Percentiles rank a stretch among this genome's conserved stretches.
Conservation (phyloP, 2,329 filamentous ascomycete genomes). For the Monilinia aucupariae region DNA sequence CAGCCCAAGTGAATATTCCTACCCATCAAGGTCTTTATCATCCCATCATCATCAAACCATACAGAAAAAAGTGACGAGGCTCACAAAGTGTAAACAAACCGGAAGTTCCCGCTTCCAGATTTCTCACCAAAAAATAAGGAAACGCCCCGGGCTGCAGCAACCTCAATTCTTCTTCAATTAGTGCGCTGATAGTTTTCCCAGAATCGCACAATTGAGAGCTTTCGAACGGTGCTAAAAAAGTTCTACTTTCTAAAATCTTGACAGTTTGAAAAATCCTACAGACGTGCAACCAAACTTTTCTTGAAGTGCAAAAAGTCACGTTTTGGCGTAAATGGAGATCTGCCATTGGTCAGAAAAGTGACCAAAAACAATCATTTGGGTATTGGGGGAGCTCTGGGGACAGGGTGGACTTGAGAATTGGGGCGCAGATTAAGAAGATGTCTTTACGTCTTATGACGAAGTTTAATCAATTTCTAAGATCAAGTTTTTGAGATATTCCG, state of each 20-base stretch:
- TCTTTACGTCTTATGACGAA: background rate
- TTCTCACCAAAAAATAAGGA: conserved; percentile 5
- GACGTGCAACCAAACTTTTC: conserved; percentile 1
- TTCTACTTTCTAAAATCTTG: background rate
- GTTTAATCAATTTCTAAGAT: background rate
- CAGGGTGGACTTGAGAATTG: background rate
- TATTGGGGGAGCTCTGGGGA: background rate
- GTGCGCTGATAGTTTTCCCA: conserved; percentile 5
- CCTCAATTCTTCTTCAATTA: background rate
- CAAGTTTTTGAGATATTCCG: background rate
- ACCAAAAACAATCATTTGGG: background rate
- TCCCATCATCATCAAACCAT: background rate
- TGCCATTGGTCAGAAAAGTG: background rate
- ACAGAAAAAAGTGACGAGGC: background rate
- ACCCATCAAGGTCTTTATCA: background rate
- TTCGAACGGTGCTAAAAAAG: background rate
- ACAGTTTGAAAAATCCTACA: background rate
- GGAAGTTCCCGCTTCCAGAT: background rate
- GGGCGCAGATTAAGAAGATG: rapidly evolving
- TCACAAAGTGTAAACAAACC: background rate
- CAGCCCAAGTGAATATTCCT: background rate
- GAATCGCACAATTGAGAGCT: conserved; percentile 4
- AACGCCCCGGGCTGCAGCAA: conserved; percentile 3
- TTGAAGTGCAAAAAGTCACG: background rate
- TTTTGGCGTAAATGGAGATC: background rate